Conservation (phyloP, 2,329 filamentous ascomycete species). For the Achaetomium macrosporum region DNA sequence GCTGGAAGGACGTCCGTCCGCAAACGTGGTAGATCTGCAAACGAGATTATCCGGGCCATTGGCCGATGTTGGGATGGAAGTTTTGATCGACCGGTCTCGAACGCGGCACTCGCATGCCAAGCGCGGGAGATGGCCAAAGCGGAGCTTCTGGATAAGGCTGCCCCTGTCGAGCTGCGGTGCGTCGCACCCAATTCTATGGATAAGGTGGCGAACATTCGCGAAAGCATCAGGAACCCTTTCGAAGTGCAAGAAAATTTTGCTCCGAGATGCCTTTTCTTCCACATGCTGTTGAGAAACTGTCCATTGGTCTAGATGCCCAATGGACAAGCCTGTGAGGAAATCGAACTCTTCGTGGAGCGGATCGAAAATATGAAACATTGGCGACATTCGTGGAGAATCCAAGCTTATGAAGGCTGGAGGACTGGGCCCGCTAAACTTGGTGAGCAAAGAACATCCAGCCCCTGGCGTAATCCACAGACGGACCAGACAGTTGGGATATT, state of each 20-base stretch:
- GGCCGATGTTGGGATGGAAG: not conserved
- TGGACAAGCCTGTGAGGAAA: not conserved
- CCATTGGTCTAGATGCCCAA: too few relatives aligned
- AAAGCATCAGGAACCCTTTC: too few relatives aligned
- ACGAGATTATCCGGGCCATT: not conserved
- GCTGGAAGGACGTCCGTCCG: too few relatives aligned
- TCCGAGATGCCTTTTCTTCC: too few relatives aligned
- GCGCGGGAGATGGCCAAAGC: conserved; percentile 8
- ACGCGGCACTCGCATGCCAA: conserved; percentile 11
- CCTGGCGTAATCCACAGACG: too few relatives aligned
- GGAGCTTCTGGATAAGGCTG: not conserved
- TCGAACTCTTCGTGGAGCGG: not conserved
- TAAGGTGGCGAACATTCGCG: too few relatives aligned
- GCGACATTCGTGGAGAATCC: not conserved
- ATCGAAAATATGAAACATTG: conserved; percentile 6
- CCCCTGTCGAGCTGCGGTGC: not conserved
- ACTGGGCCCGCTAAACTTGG: not conserved
- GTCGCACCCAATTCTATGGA: too few relatives aligned
- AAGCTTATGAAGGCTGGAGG: not conserved
- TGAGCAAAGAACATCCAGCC: too few relatives aligned
- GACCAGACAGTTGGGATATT: too few relatives aligned
- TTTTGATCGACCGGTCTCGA: conserved; percentile 16
- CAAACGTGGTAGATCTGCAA: too few relatives aligned
- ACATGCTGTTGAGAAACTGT: too few relatives aligned
- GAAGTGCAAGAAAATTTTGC: too few relatives aligned